These are phyloP conservation scores for Alternaria triticimaculans DNA, from an alignment of 2,329 filamentous ascomycete species.

Conservation along the genomic window DNA sequence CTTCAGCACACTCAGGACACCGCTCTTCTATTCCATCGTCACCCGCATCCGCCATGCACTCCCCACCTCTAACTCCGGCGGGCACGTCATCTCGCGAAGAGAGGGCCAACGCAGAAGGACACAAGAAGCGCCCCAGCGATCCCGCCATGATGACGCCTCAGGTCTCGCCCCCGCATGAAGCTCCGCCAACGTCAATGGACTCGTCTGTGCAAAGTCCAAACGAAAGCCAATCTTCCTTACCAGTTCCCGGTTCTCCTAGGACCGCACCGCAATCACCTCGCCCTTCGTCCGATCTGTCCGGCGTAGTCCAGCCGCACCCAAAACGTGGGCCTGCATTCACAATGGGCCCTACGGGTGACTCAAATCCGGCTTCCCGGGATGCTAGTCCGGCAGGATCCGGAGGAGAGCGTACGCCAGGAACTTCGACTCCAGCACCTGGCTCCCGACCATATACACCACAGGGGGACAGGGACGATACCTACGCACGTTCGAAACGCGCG, in stretches of 20 bases:
- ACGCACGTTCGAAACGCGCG: slow-evolving; percentile 79
- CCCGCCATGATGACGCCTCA: slow-evolving; percentile 64
- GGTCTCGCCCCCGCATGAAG: slow-evolving; percentile 62
- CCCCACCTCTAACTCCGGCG: slow-evolving; percentile 86
- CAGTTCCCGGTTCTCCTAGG: slow-evolving; percentile 38
- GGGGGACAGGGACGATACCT: slow-evolving; percentile 83
- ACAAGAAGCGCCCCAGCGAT: slow-evolving; percentile 48
- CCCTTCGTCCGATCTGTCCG: slow-evolving; percentile 53
- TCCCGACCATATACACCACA: slow-evolving; percentile 79
- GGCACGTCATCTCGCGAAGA: slow-evolving; percentile 70
- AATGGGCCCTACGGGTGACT: slow-evolving; percentile 63
- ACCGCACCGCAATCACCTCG: slow-evolving; percentile 47
- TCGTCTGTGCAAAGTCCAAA: slow-evolving; percentile 31
- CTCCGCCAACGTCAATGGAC: slow-evolving; percentile 56
- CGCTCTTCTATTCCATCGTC: slow-evolving; percentile 66
- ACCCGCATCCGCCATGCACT: slow-evolving; percentile 74
- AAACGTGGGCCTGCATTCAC: slow-evolving; percentile 62
- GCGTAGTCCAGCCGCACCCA: slow-evolving; percentile 54
- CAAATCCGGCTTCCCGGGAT: slow-evolving; percentile 61
- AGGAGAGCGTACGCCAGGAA: slow-evolving; percentile 56
- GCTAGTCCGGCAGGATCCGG: slow-evolving; percentile 68
- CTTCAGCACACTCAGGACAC: slow-evolving; percentile 58
- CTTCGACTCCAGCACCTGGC: slow-evolving; percentile 64
- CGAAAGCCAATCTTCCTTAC: slow-evolving; percentile 28
- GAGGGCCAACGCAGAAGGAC: slow-evolving; percentile 45